Conservation (phyloP, 2,329 filamentous ascomycete species). For the Neobulgaria alba region DNA sequence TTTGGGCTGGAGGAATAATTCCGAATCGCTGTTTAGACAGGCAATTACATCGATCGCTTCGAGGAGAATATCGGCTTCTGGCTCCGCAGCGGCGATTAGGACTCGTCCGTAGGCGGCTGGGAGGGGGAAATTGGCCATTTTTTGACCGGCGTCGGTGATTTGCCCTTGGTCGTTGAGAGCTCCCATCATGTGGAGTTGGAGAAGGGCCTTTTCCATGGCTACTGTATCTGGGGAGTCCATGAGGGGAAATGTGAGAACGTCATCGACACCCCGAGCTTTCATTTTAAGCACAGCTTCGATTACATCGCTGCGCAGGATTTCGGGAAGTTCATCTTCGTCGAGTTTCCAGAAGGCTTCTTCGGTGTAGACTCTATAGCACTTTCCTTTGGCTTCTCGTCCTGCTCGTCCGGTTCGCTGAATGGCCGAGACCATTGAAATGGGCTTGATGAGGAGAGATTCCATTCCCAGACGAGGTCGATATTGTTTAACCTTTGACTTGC, state of each 20-base stretch:
- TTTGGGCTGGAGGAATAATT: conserved; percentile 52
- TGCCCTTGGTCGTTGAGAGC: conserved; percentile 63
- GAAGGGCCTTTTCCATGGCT: conserved; percentile 69
- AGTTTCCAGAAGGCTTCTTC: conserved; percentile 64
- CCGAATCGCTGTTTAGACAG: conserved; percentile 53
- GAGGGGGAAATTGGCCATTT: conserved; percentile 77
- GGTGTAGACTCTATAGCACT: conserved; percentile 85
- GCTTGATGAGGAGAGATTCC: conserved; percentile 82
- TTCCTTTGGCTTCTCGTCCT: conserved; percentile 82
- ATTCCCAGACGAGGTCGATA: conserved; percentile 78
- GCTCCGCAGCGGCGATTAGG: conserved; percentile 66
- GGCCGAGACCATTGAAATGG: conserved; percentile 87
- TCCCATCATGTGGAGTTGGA: conserved; percentile 71
- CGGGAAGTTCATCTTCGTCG: conserved; percentile 68
- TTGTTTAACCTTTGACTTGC: conserved; percentile 90
- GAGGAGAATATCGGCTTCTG: conserved; percentile 62
- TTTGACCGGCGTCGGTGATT: conserved; percentile 65
- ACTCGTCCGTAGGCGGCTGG: conserved; percentile 75
- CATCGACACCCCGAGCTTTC: conserved; percentile 81
- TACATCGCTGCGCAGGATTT: conserved; percentile 86
- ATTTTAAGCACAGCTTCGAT: conserved; percentile 81
- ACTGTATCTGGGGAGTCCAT: conserved; percentile 74
- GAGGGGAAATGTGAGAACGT: conserved; percentile 75
- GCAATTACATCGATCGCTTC: conserved; percentile 81
- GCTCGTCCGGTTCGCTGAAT: conserved; percentile 88